Conservation (phyloP, 176 grass and related monocot genomes). For the Raddia distichophylla region DNA sequence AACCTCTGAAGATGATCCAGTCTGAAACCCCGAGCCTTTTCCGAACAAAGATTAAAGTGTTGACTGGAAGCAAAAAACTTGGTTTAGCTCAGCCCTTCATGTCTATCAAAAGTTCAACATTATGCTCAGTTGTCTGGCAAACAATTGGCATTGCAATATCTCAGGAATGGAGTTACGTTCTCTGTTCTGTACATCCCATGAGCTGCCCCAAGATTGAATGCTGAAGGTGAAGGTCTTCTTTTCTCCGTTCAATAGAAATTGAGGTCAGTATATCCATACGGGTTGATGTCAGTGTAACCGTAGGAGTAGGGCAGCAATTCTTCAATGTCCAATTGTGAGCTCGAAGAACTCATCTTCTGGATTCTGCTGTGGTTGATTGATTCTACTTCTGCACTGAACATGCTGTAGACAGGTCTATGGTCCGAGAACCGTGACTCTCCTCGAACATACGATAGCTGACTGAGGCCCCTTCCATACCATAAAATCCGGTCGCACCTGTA, state of each 20-base stretch:
- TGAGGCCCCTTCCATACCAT: slow-evolving; percentile 83
- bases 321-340: slow-evolving; percentile 82
- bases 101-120: neutral
- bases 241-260: slow-evolving; percentile 69
- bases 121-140: slow-evolving; percentile 1
- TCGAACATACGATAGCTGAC: slow-evolving; percentile 79
- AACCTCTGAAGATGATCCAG: slow-evolving; percentile 8
- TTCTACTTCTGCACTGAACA: slow-evolving; percentile 85
- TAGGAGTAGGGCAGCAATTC: slow-evolving; percentile 79
- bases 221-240: neutral
- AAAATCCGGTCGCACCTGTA: slow-evolving; percentile 90
- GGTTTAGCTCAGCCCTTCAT: neutral
- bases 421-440: slow-evolving; percentile 89
- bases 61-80: neutral
- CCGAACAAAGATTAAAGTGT: neutral
- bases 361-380: slow-evolving; percentile 91
- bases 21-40: slow-evolving; percentile 16
- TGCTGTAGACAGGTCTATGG: slow-evolving; percentile 87
- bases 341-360: slow-evolving; percentile 80
- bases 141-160: neutral
- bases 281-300: slow-evolving; percentile 63
- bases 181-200: neutral
- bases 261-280: slow-evolving; percentile 68
- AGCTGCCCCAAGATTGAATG: neutral
- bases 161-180: neutral